phyloP scores from a whole-genome alignment of 768 basidiomycete genomes.

The Favolaschia claudopus region DNA sequence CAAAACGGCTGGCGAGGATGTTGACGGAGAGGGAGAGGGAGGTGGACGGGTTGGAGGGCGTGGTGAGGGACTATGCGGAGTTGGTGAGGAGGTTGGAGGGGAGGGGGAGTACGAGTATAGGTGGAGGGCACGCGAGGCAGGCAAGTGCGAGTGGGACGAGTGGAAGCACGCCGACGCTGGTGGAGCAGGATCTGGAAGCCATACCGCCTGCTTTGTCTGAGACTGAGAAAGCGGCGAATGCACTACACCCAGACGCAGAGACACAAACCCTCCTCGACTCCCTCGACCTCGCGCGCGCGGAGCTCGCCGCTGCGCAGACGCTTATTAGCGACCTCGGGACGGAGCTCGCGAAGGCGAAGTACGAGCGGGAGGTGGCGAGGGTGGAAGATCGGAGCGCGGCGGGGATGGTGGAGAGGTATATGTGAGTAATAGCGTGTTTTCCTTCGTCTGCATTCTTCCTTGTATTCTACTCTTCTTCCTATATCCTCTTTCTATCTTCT shows the following conservation, averaged over 20 bases:
- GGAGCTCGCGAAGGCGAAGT: slow-evolving; percentile 53
- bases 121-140: not conserved
- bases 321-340: slow-evolving; percentile 49
- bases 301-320: slow-evolving; percentile 55
- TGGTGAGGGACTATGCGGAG: slow-evolving; percentile 77
- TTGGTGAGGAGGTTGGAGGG: slow-evolving; percentile 72
- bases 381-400: slow-evolving; percentile 79
- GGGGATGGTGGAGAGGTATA: slow-evolving; percentile 86
- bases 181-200: no score
- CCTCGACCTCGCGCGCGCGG: slow-evolving; percentile 49
- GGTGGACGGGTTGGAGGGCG: slow-evolving; percentile 68
- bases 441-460: not conserved
- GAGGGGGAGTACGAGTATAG: slow-evolving; percentile 21
- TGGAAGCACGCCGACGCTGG: slow-evolving; percentile 15
- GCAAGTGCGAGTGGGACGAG: not conserved
- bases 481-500: not conserved
- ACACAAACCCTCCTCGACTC: not conserved
- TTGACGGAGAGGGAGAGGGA: slow-evolving; percentile 61
- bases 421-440: no score
- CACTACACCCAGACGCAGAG: not conserved
- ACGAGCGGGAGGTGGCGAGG: slow-evolving; percentile 61
- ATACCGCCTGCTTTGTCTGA: no score
- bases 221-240: not conserved
- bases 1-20: slow-evolving; percentile 55
- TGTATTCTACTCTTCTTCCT: no score